These are phyloP conservation scores for Raffaelea ambrosiae DNA, from an alignment of 2,329 filamentous ascomycete genomes.

Conservation along the genomic window DNA sequence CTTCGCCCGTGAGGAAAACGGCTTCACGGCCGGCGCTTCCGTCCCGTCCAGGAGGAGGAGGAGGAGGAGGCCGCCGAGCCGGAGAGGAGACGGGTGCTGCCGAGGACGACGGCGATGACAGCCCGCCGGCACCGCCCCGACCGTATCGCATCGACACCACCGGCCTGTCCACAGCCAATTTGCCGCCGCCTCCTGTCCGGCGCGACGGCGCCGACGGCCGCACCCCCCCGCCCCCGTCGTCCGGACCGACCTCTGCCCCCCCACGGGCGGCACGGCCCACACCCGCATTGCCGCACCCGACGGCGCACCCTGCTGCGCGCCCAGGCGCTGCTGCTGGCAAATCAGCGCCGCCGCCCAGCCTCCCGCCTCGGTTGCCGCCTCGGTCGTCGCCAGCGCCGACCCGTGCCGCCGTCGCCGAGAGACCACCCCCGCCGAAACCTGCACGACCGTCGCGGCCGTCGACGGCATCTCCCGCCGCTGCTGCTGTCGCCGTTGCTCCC, in stretches of 20 bases:
- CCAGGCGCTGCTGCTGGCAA: not conserved
- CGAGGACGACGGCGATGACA: constrained; percentile 19
- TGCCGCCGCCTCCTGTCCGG: constrained; percentile 63
- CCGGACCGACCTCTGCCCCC: constrained; percentile 7
- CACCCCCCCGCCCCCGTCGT: constrained; percentile 16
- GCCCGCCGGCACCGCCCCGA: constrained; percentile 42
- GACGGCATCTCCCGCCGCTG: constrained; percentile 1
- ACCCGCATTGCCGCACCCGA: not conserved
- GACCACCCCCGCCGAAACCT: not conserved
- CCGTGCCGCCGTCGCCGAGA: constrained; percentile 6
- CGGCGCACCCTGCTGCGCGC: constrained; percentile 19
- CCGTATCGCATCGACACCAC: constrained; percentile 64
- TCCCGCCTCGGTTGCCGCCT: constrained; percentile 33
- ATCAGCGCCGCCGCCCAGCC: constrained; percentile 28
- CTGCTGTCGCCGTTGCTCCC: not conserved
- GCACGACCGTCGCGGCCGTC: not conserved
- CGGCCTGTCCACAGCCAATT: constrained; percentile 57
- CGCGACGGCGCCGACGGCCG: constrained; percentile 29
- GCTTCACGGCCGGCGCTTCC: not conserved
- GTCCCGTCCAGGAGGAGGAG: constrained; percentile 15
- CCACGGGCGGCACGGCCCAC: not conserved
- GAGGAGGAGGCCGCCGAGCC: too few relatives aligned
- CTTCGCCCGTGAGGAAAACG: constrained; percentile 16
- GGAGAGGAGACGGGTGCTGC: constrained; percentile 8
- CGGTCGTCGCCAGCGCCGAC: constrained; percentile 5